Evolutionary conservation across 129 eudicot genomes (phyloP), one percentile per base, ranked within the genome.

Genomic region (Centaurea solstitialis): DNA sequence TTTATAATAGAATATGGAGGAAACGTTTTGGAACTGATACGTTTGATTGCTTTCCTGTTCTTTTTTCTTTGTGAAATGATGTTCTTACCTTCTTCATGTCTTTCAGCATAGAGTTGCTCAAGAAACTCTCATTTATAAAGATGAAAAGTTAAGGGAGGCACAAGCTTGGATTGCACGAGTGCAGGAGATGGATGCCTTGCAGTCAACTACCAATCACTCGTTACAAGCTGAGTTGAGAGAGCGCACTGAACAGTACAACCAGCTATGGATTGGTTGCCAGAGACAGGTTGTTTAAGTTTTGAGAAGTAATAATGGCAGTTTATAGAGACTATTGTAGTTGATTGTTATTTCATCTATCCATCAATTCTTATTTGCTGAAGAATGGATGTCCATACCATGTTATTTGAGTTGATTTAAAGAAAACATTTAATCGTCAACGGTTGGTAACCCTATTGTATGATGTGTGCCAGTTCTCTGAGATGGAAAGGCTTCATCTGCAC

Each of bases 61-160:
- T 67, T 18, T 26, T 24, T 12, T 30, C 24, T 62, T 67, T 81
- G 39, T 41, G 53, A 23, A 72, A 26, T 6, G 10, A 41, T 65
- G 17, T 61, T 12, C 62, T 38, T 41, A n/a, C 59, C 9, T 40
- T 8, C 61, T 10, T 71, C 23, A 66, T 53, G 13, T 76, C 69
- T 50, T 91, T 77, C 99, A 95, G 99, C 94, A 95, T 88, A 87
- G 98, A 77, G 86, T 83, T 84, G 90, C 93, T 78, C 98, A 95
- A 87, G 99, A 93, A 80, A 86, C 91, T 61, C 70, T 91, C 64
- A 68, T 88, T 7, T 91, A 81, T 80, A 96, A 91, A 85, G 99
- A 96, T 66, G 97, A 91, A 41, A 94, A 93, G 71, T 68, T 95
- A 76, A 85, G 97, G 85, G 99, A 96, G 69, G 93, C 97, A 26